Base-by-base conservation (phyloP, 176 grass and related monocot species). In the Zizania latifolia region DNA sequence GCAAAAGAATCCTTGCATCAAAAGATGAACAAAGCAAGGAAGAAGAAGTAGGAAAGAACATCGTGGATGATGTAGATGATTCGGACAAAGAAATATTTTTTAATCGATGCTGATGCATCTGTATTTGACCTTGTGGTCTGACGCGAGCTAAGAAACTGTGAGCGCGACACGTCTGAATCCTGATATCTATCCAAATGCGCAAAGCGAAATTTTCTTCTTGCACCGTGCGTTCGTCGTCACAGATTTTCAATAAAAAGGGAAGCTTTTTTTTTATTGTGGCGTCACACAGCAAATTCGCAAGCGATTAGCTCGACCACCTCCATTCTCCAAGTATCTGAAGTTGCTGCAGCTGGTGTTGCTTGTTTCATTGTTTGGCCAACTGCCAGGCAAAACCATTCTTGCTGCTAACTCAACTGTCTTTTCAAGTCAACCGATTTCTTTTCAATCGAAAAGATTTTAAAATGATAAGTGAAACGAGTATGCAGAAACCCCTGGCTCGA, bases 331-430 rank as follows among this genome's bases (percentile, higher is more conserved):
- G 28, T 24, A 41, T 31, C 15, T 4, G 71, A 22, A 56, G 69
- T 28, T 31, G 61, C 50, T 30, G 68, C 37, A 51, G 70, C 53
- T 64, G 58, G 4, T 71, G 85, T 23, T 68, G 68, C 80, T 68
- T 83, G 85, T 83, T 87, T 40, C 74, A 68, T 68, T 83, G 85
- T 83, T 87, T 40, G 80, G 74, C 80, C 61, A 87, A 82, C 80
- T 43, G 29, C 75, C 74, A 30, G 59, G 32, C 80, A 63, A 27
- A 39, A 45, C 74, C 74, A 66, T 48, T 59, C 74, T 83, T 87
- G 80, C 68, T 36, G 74, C 80, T 78, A 74, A 87, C 85, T 83
- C 80, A 68, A 83, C 60, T 68, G 28, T 82, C 79, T 40, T 19
- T 1, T 14, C 0, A 23, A 21, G 78, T 86, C 84, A 82, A 71